Evolutionary conservation across 2,329 filamentous ascomycete species (phyloP).

Genomic region (Amauroascus niger): DNA sequence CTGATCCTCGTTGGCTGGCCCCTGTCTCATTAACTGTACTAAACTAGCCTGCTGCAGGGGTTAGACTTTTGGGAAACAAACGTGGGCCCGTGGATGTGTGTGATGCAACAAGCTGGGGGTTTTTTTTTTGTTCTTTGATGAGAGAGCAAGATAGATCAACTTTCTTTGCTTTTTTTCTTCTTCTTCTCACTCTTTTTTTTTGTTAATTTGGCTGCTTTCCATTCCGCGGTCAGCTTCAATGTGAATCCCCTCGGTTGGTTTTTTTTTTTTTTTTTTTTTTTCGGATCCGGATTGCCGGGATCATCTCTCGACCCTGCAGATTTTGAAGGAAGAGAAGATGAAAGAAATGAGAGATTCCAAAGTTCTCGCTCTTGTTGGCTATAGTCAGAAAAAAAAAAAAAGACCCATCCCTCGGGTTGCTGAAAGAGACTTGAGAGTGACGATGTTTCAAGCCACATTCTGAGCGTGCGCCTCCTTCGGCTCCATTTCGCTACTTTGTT

Average conservation of each 20-base stretch:
- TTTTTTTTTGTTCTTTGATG: too few relatives aligned
- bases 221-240: not conserved
- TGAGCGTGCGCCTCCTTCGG: too few relatives aligned
- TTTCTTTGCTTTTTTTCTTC: not conserved
- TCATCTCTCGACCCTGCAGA: not conserved
- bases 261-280: not conserved
- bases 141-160: not conserved
- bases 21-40: constrained; percentile 13
- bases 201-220: too few relatives aligned
- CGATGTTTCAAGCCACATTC: too few relatives aligned
- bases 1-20: constrained; percentile 8
- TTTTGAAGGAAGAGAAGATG: not conserved
- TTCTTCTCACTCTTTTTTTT: not conserved
- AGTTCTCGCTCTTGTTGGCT: not conserved
- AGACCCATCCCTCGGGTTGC: too few relatives aligned
- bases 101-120: not conserved
- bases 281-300: constrained; percentile 4
- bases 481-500: not conserved
- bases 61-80: constrained; percentile 12
- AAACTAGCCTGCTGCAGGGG: constrained; percentile 10
- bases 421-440: too few relatives aligned
- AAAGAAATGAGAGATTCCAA: not conserved
- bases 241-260: not conserved
- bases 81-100: constrained; percentile 6
- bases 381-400: too few relatives aligned